phyloP scores from a whole-genome alignment of 2,329 filamentous ascomycete species.

The Neonectria sp. region DNA sequence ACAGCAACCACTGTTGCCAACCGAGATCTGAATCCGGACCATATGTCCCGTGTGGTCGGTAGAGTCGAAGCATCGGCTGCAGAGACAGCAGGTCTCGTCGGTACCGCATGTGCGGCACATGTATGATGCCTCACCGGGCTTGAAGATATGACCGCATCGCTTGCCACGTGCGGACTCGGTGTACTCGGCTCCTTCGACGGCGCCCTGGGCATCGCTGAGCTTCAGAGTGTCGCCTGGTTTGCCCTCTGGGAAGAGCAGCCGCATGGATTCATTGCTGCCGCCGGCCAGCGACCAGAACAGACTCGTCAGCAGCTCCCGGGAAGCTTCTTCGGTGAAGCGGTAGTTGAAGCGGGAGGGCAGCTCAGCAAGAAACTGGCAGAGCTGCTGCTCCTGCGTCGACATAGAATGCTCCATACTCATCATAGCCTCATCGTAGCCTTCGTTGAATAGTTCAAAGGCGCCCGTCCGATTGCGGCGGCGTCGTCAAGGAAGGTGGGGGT shows the following conservation, averaged over 20 bases:
- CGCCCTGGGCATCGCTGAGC: constrained; percentile 89
- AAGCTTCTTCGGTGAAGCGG: constrained; percentile 81
- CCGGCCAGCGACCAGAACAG: constrained; percentile 92
- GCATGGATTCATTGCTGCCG: constrained; percentile 80
- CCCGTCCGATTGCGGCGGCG: constrained; percentile 31
- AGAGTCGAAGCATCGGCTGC: constrained; percentile 93
- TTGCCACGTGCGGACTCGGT: constrained; percentile 92
- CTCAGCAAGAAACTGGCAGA: constrained; percentile 86
- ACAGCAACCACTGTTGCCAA: constrained; percentile 95
- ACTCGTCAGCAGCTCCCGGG: constrained; percentile 79
- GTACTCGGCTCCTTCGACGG: constrained; percentile 95
- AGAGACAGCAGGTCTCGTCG: constrained; percentile 96
- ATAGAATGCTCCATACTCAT: constrained; percentile 67
- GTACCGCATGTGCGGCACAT: constrained; percentile 93
- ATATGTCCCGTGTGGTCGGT: constrained; percentile 96
- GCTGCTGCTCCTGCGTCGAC: constrained; percentile 82
- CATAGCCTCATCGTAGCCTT: constrained; percentile 46
- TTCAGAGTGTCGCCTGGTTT: constrained; percentile 78
- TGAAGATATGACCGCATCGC: constrained; percentile 97
- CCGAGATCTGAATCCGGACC: constrained; percentile 89
- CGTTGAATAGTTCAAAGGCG: constrained; percentile 25
- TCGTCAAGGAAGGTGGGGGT: constrained; percentile 42
- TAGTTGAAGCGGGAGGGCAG: constrained; percentile 82
- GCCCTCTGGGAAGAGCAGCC: constrained; percentile 86
- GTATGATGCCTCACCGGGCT: constrained; percentile 93